Evolutionary conservation across 306 rosid genomes (phyloP).

Genomic region (Mimosa pudica): DNA sequence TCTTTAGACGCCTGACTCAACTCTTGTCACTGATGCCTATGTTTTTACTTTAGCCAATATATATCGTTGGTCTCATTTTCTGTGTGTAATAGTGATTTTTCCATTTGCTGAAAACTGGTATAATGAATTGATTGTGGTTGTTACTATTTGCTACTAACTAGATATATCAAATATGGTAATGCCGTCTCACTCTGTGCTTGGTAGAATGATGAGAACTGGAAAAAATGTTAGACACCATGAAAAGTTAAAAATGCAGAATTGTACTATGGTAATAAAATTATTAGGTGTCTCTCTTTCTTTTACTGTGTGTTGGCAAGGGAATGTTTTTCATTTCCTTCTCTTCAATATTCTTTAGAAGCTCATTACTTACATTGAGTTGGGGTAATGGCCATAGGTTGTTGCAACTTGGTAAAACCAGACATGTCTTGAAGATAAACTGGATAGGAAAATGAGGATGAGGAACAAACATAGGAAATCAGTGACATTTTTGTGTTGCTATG

Average conservation of each 20-base stretch:
- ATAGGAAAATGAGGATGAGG: conserved; percentile 83
- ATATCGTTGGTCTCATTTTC: conserved; percentile 3
- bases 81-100: neutral
- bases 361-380: conserved; percentile 46
- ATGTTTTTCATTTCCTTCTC: neutral
- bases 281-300: neutral
- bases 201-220: neutral
- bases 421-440: conserved; percentile 64
- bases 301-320: neutral
- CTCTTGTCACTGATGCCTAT: conserved; percentile 1
- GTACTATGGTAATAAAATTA: neutral
- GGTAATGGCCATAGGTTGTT: conserved; percentile 63
- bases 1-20: conserved; percentile 27
- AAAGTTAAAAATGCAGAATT: neutral
- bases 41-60: neutral
- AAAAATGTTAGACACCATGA: neutral
- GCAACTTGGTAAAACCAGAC: conserved; percentile 75
- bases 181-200: neutral
- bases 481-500: conserved; percentile 61
- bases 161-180: conserved; percentile 21
- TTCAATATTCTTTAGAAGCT: conserved; percentile 13
- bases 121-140: conserved; percentile 5
- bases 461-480: conserved; percentile 85
- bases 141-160: conserved; percentile 7
- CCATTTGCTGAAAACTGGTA: neutral